phyloP scores from a whole-genome alignment of 106 monocot genomes.

The Dioscorea zingiberensis region DNA sequence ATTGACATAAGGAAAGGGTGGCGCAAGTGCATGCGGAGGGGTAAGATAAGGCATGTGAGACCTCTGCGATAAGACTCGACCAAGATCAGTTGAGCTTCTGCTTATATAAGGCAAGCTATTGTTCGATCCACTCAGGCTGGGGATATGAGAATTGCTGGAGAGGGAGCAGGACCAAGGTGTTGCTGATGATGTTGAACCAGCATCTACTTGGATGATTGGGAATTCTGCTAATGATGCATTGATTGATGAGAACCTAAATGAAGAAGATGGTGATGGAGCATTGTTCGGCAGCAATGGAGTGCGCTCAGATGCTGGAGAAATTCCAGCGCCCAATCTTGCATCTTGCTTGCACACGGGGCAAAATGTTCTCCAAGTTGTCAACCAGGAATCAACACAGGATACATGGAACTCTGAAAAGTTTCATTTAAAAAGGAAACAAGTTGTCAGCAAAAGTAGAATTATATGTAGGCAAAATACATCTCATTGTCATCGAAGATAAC shows the following conservation, averaged over 20 bases:
- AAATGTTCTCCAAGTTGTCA: constrained; percentile 85
- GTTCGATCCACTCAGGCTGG: constrained; percentile 16
- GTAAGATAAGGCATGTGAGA: constrained; percentile 23
- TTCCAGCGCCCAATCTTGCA: constrained; percentile 35
- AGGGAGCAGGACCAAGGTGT: no score
- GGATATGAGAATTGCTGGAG: constrained; percentile 15
- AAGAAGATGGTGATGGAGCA: constrained; percentile 19
- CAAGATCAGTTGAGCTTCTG: constrained; percentile 37
- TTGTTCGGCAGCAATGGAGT: constrained; percentile 59
- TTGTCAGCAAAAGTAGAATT: not conserved
- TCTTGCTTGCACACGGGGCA: constrained; percentile 93
- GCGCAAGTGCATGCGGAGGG: constrained; percentile 30
- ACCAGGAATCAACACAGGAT: constrained; percentile 77
- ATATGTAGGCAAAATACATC: not conserved
- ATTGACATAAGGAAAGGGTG: constrained; percentile 26
- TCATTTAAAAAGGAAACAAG: not conserved
- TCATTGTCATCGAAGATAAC: not conserved
- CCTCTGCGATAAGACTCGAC: constrained; percentile 34
- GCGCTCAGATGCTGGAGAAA: constrained; percentile 53
- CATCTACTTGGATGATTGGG: constrained; percentile 10
- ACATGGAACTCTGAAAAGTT: constrained; percentile 73
- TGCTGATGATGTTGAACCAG: no score
- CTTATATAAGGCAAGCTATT: constrained; percentile 30
- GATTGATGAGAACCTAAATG: constrained; percentile 21
- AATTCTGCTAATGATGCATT: constrained; percentile 42